Evolutionary conservation across 306 rosid genomes (phyloP).

Genomic region (Sphenostylis stenocarpa): DNA sequence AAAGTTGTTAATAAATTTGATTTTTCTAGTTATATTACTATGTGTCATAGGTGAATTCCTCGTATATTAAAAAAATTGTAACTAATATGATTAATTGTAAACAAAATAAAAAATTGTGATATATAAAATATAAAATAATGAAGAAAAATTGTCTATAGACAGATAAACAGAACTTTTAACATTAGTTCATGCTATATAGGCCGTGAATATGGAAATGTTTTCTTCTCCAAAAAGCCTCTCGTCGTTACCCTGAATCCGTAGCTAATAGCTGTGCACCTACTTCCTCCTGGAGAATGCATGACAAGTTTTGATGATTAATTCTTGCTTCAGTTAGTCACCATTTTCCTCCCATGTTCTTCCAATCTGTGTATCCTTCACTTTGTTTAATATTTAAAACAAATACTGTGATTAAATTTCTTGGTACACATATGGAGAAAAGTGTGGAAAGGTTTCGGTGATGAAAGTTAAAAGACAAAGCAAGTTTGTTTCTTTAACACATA

Average conservation of each 20-base stretch:
- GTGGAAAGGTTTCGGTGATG: conserved; percentile 17
- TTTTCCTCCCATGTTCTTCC: neutral
- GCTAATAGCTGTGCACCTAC: neutral
- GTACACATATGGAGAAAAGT: neutral
- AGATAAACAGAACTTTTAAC: too few relatives aligned
- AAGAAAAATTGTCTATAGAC: too few relatives aligned
- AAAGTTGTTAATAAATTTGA: too few relatives aligned
- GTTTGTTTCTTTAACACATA: neutral
- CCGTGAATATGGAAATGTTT: conserved; percentile 44
- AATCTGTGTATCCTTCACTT: neutral
- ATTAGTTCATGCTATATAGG: too few relatives aligned
- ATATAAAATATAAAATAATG: too few relatives aligned
- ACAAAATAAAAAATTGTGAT: too few relatives aligned
- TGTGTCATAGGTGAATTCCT: too few relatives aligned
- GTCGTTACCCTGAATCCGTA: conserved; percentile 24
- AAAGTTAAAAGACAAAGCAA: conserved; percentile 15
- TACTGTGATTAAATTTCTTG: neutral
- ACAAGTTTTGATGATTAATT: neutral
- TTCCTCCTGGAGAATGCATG: neutral
- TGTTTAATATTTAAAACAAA: neutral
- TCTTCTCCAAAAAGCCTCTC: conserved; percentile 22
- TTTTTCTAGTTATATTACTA: too few relatives aligned
- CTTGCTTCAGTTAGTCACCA: neutral
- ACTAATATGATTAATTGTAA: too few relatives aligned
- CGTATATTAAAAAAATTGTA: too few relatives aligned